Evolutionary conservation across 768 basidiomycete species (phyloP), one percentile per base, ranked within the genome.

Genomic region (Leccinum rimulosum): DNA sequence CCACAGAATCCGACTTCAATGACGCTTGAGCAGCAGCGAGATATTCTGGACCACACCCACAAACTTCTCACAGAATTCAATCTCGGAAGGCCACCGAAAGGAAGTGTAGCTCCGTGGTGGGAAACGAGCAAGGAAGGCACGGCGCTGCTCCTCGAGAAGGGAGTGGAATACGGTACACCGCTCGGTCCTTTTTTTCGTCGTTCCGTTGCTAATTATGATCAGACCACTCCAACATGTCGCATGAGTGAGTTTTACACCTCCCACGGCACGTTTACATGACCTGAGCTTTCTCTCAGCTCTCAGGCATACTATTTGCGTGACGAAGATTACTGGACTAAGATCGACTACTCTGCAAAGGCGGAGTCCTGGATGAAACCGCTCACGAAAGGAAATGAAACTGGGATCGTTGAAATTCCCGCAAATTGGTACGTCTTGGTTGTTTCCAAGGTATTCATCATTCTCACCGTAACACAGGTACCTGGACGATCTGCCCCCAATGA

Each of bases 91-190:
- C 75, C 83, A 25, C 85, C 84, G 0, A 83, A 82, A 68, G 85
- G 84, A 40, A 83, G 80, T 52, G 87, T 88, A 35, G 88, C 88
- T 1, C 88, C 88, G 0, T 91, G 89, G 87, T 91, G 88, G 88
- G 89, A 91, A 69, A 83, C 83, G 3, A 85, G 82, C 70, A 84
- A 81, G 61, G 87, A 88, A 69, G 85, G 84, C 4, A 83, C 83
- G 0, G 72, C 81, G 15, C 75, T 91, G 27, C 73, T 91, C 27
- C 78, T 89, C 25, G 84, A 86, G 38, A 85, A 86, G 61, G 89
- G 89, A 0, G 86, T 91, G 49, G 80, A 88, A 75, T 91, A 91
- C 66, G 88, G 86, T 85, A 3, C 58, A 52, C 54, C 7, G n/a
- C 38, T 19, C 31, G 14, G n/a, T 45, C 43, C 9, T n/a, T 15